These are phyloP conservation scores for Pseudovirgaria hyperparasitica DNA, from an alignment of 2,329 filamentous ascomycete genomes.

Conservation along the genomic window DNA sequence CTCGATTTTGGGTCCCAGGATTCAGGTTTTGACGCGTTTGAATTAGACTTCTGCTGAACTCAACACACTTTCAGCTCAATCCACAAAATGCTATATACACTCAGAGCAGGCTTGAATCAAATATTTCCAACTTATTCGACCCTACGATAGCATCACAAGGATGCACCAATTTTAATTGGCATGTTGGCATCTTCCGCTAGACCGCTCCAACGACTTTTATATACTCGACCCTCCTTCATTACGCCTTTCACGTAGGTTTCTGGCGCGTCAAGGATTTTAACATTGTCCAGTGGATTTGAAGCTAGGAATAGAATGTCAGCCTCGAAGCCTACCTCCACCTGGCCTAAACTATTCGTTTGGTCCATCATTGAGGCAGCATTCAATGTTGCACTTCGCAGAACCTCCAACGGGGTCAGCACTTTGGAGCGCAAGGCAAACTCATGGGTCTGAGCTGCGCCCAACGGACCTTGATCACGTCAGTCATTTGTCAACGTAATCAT, in stretches of 20 bases:
- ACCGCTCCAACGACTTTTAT: slow-evolving; percentile 21
- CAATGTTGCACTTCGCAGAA: slow-evolving; percentile 40
- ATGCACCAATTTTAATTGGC: too few relatives aligned
- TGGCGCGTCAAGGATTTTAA: slow-evolving; percentile 36
- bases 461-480: too few relatives aligned
- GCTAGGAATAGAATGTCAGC: slow-evolving; percentile 43
- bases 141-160: too few relatives aligned
- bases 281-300: slow-evolving; percentile 42
- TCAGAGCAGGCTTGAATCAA: too few relatives aligned
- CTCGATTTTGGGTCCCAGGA: too few relatives aligned
- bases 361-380: slow-evolving; percentile 39
- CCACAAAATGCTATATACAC: too few relatives aligned
- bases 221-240: slow-evolving; percentile 42
- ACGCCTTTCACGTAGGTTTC: slow-evolving; percentile 38
- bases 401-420: slow-evolving; percentile 29
- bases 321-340: slow-evolving; percentile 36
- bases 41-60: too few relatives aligned
- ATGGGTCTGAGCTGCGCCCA: slow-evolving; percentile 35
- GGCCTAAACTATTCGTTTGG: slow-evolving; percentile 35
- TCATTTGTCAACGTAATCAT: too few relatives aligned
- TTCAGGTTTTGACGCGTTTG: too few relatives aligned
- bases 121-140: too few relatives aligned
- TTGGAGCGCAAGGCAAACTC: slow-evolving; percentile 36
- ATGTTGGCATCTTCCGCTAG: slow-evolving; percentile 6
- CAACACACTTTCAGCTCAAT: too few relatives aligned